Conservation (phyloP, 139 green algal genomes). For the Bryopsis sp. region DNA sequence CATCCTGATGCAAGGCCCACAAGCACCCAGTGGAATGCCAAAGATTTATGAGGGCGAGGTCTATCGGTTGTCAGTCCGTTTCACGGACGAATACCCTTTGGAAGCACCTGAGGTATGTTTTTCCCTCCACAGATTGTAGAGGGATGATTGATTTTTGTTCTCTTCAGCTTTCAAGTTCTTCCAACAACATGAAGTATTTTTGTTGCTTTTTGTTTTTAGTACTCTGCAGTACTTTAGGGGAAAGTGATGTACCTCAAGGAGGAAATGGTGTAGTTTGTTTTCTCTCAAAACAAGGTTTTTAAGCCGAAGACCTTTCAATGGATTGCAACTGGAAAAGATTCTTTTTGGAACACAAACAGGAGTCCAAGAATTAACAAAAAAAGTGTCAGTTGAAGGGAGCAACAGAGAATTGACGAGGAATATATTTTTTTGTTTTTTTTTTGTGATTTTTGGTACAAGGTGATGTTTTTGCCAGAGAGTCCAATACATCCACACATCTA, state of each 20-base stretch:
- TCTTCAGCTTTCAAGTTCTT: neutral
- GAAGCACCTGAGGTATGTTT: slow-evolving; percentile 63
- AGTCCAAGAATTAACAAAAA: neutral
- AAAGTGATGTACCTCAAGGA: neutral
- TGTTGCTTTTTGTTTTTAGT: neutral
- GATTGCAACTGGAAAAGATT: neutral
- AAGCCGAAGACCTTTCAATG: neutral
- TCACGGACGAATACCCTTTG: slow-evolving; percentile 63
- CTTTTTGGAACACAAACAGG: neutral
- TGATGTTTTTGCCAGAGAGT: slow-evolving; percentile 55
- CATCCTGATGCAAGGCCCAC: slow-evolving; percentile 53
- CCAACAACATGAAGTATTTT: neutral
- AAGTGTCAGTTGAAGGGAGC: neutral
- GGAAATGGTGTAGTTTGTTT: neutral
- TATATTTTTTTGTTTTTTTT: no score
- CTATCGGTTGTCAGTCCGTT: slow-evolving; percentile 1
- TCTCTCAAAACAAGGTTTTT: neutral
- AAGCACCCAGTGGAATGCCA: slow-evolving; percentile 26
- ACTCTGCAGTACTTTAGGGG: neutral
- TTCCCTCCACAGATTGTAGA: neutral
- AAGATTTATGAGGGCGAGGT: slow-evolving; percentile 37
- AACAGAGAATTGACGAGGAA: neutral
- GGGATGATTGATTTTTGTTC: neutral
- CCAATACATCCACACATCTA: slow-evolving; percentile 85
- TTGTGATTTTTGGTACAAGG: slow-evolving; percentile 25